Base-by-base conservation (phyloP, 176 grass and related monocot species). In the Carex myosuroides region DNA sequence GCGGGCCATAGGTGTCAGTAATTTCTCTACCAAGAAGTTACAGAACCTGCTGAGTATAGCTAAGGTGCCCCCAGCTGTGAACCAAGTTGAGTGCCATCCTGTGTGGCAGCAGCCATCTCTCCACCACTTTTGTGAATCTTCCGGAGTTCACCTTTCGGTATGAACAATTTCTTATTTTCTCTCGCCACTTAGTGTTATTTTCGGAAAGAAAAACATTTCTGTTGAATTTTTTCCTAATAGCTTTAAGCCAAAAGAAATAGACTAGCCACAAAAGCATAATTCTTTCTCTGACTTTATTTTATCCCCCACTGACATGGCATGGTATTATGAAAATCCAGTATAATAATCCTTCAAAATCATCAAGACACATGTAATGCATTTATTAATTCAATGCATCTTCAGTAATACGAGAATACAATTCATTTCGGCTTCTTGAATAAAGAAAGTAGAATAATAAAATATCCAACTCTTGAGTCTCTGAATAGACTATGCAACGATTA, bases 21-120 rank as follows among this genome's bases (percentile, higher is more conserved):
- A 94, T 80, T 94, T 94, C 85, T 94, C 91, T 6, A 80, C 68
- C 62, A 89, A 89, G 77, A 94, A 94, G 81, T 55, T 94, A 60
- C 68, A 82, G 58, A 85, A 91, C 41, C 85, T 94, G 10, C 44
- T 94, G 5, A 64, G 81, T 10, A 70, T 80, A 55, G 89, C 91
- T 29, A 86, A 86, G 54, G 87, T 94, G 44, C 81, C 69, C 1
- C 91, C 91, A 8, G 89, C 91, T 22, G 91, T 91, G 21, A 85
- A 94, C 78, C 44, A 90, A 63, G 88, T 90, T 13, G 88, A 90
- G 39, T 90, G 88, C 12, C 88, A 90, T 64, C 88, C 88, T 39
- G 80, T 87, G 7, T 90, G 88, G 88, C 88, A 87, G 71, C 85
- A 90, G 41, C 71, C 80, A 3, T 26, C 54, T 33, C 81, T 90